phyloP scores from a whole-genome alignment of 75 land plant genomes.

The Sequoia sempervirens region DNA sequence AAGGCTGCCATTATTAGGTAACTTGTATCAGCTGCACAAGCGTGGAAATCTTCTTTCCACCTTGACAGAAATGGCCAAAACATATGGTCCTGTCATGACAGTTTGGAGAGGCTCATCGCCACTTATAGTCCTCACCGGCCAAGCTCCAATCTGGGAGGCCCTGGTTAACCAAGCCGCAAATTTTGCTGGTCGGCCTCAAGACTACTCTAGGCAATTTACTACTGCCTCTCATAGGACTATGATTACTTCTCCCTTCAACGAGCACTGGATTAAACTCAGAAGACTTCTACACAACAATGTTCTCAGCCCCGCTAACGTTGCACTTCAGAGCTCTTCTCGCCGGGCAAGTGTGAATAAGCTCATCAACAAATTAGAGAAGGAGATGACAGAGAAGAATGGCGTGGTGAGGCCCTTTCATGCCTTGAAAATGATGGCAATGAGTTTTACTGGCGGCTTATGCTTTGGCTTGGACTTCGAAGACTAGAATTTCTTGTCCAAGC shows the following conservation, averaged over 20 bases:
- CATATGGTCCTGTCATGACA: slow-evolving; percentile 4
- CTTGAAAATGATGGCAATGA: not conserved
- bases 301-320: not conserved
- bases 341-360: not conserved
- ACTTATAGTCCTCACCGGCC: not conserved
- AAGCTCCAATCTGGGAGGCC: slow-evolving; percentile 1
- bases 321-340: not conserved
- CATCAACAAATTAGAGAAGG: not conserved
- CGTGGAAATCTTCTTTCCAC: not conserved
- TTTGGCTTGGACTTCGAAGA: not conserved
- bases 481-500: not conserved
- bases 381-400: not conserved
- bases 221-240: not conserved
- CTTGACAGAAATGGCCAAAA: not conserved
- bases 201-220: not conserved
- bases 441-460: not conserved
- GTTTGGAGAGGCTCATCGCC: not conserved
- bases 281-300: not conserved
- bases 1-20: slow-evolving; percentile 2
- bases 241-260: not conserved
- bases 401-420: slow-evolving; percentile 2
- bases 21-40: not conserved
- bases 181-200: not conserved
- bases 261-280: not conserved
- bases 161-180: not conserved